Percentiles rank a stretch among this genome's conserved stretches.
phyloP scores from a whole-genome alignment of 805 yeast genomes.

The Maudiozyma bulderi region DNA sequence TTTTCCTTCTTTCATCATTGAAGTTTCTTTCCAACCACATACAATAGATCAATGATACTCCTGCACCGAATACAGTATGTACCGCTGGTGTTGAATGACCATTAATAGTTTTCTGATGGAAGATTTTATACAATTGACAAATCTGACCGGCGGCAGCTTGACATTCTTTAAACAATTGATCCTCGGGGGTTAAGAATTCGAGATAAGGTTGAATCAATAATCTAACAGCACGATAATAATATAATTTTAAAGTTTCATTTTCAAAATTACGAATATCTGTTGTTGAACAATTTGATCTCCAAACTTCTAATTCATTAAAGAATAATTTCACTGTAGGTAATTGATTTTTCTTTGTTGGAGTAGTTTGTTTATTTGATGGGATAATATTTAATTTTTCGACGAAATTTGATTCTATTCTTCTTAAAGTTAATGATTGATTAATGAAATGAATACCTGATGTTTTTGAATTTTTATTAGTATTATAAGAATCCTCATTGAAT shows the following conservation, averaged over 20 bases:
- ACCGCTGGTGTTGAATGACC: conserved; percentile 61
- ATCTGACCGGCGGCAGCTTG: conserved; percentile 66
- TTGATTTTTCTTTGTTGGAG: conserved; percentile 27
- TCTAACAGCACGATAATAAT: conserved; percentile 52
- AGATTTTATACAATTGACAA: conserved; percentile 52
- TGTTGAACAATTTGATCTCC: conserved; percentile 41
- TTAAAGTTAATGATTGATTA: conserved; percentile 46
- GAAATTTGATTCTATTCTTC: conserved; percentile 52
- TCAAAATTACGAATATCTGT: conserved; percentile 37
- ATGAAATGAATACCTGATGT: conserved; percentile 36
- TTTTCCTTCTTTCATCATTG: conserved; percentile 45
- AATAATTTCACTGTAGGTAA: conserved; percentile 42
- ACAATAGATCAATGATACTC: conserved; percentile 56
- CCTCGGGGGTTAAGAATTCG: conserved; percentile 53
- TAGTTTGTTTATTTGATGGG: conserved; percentile 15
- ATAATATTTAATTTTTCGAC: conserved; percentile 42
- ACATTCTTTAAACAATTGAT: conserved; percentile 51
- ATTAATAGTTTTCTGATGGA: conserved; percentile 49
- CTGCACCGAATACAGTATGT: conserved; percentile 59
- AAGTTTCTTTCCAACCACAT: conserved; percentile 57
- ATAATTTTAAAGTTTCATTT: conserved; percentile 47
- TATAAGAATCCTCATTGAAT: conserved; percentile 35
- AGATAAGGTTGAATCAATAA: conserved; percentile 54
- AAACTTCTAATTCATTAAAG: conserved; percentile 45
- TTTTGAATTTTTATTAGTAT: conserved; percentile 11